These are phyloP conservation scores for Trametes punicea DNA, from an alignment of 768 basidiomycete genomes.

Conservation along the genomic window DNA sequence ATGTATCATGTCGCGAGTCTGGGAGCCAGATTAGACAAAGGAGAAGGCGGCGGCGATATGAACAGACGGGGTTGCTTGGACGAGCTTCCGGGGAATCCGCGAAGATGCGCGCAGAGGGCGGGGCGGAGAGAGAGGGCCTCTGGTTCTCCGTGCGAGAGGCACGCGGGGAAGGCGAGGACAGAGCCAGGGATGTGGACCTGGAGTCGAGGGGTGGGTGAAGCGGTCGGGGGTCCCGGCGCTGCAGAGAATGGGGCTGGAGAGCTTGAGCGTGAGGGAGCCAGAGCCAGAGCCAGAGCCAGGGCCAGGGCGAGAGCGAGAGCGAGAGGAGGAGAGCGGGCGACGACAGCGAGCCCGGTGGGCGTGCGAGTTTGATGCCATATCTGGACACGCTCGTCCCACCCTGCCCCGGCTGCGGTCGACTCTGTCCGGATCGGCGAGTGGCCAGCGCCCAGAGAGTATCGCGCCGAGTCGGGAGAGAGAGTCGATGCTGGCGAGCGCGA, in stretches of 20 bases:
- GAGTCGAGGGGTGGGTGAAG: not conserved
- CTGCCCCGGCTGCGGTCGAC: not conserved
- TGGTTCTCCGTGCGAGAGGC: not conserved
- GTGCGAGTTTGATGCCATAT: slow-evolving; percentile 17
- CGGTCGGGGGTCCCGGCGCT: not conserved
- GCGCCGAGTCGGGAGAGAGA: not conserved
- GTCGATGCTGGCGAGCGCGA: not conserved
- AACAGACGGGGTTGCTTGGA: slow-evolving; percentile 5
- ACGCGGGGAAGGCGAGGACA: not conserved
- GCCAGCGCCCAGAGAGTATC: not conserved
- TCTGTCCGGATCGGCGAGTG: not conserved
- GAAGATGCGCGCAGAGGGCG: not conserved
- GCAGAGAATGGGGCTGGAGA: not conserved
- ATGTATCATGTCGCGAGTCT: slow-evolving; percentile 33
- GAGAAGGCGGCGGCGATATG: slow-evolving; percentile 15
- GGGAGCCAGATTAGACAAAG: slow-evolving; percentile 5
- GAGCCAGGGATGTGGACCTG: not conserved
- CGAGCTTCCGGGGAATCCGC: slow-evolving; percentile 8
- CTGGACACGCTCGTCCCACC: slow-evolving; percentile 8
- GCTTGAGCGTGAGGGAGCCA: not conserved
- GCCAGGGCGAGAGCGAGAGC: not conserved
- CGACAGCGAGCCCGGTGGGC: slow-evolving; percentile 12
- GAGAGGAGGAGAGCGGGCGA: not conserved
- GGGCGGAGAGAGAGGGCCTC: not conserved
- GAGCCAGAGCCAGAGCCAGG: not conserved